Percentiles rank a stretch among this genome's conserved stretches.
These are phyloP conservation scores for Clarireedia homoeocarpa DNA, from an alignment of 2,329 filamentous ascomycete species.

Conservation along the genomic window DNA sequence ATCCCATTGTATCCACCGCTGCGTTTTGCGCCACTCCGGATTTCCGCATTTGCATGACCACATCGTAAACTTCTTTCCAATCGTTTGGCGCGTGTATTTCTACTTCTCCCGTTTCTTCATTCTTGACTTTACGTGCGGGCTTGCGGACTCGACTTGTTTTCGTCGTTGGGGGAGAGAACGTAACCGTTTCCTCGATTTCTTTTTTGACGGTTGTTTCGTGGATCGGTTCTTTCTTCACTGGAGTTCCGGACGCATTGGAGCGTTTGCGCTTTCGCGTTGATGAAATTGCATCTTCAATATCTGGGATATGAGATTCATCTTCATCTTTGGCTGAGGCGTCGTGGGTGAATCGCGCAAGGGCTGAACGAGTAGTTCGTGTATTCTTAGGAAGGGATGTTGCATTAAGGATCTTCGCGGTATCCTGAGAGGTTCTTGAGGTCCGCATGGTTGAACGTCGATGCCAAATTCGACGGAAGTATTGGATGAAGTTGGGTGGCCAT, in stretches of 20 bases:
- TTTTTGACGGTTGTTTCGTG: conserved; percentile 33
- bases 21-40: conserved; percentile 57
- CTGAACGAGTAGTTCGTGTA: conserved; percentile 42
- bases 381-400: conserved; percentile 32
- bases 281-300: conserved; percentile 50
- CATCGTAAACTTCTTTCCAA: conserved; percentile 76
- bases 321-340: conserved; percentile 22
- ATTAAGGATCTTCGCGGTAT: conserved; percentile 49
- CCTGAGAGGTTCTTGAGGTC: conserved; percentile 49
- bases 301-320: conserved; percentile 23
- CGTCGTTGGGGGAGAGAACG: conserved; percentile 20
- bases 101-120: conserved; percentile 34
- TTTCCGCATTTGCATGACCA: conserved; percentile 69
- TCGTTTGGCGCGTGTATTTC: conserved; percentile 57
- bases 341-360: conserved; percentile 41
- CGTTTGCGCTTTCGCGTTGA: conserved; percentile 40
- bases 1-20: conserved; percentile 83
- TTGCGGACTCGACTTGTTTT: conserved; percentile 35
- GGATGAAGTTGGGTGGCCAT: conserved; percentile 1
- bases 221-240: conserved; percentile 40
- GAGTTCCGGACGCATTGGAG: conserved; percentile 14
- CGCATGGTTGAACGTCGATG: conserved; percentile 17
- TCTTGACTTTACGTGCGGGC: conserved; percentile 38
- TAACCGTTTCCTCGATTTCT: conserved; percentile 30
- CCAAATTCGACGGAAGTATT: not conserved